These are phyloP conservation scores for Dioszegia aurantiaca DNA, from an alignment of 768 basidiomycete species.

Conservation along the genomic window DNA sequence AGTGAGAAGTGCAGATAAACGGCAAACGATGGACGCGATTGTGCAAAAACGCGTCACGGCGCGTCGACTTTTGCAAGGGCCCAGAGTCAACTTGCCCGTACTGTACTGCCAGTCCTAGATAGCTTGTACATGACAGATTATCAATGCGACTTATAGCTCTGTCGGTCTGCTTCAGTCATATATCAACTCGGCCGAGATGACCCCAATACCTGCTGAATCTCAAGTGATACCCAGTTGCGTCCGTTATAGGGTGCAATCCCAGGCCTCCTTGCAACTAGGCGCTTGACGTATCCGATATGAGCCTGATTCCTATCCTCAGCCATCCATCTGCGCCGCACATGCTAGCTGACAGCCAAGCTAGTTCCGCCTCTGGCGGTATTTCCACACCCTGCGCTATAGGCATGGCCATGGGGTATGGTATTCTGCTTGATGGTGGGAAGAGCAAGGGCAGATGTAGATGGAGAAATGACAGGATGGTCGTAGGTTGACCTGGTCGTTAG, in stretches of 20 bases:
- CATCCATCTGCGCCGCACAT: constrained; percentile 92
- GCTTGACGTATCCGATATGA: constrained; percentile 5
- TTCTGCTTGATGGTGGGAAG: constrained; percentile 62
- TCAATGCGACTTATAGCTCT: too few relatives aligned
- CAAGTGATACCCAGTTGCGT: too few relatives aligned
- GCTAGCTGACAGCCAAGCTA: constrained; percentile 92
- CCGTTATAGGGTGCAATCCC: too few relatives aligned
- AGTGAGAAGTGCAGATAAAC: background rate
- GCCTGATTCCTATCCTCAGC: constrained; percentile 74
- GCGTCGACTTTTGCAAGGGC: background rate
- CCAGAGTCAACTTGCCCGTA: background rate
- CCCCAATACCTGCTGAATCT: too few relatives aligned
- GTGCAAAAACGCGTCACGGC: background rate
- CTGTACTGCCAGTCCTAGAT: background rate
- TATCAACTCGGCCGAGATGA: too few relatives aligned
- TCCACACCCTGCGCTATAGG: constrained; percentile 80
- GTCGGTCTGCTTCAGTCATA: too few relatives aligned
- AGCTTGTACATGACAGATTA: too few relatives aligned
- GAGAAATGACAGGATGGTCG: constrained; percentile 69
- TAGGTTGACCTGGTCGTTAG: constrained; percentile 60
- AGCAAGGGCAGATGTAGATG: constrained; percentile 73
- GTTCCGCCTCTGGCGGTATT: constrained; percentile 77
- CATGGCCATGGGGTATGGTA: constrained; percentile 62
- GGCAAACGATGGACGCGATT: background rate
- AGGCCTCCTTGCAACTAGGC: background rate